These are phyloP conservation scores for Prunus fruticosa DNA, from an alignment of 306 rosid species.

Conservation along the genomic window DNA sequence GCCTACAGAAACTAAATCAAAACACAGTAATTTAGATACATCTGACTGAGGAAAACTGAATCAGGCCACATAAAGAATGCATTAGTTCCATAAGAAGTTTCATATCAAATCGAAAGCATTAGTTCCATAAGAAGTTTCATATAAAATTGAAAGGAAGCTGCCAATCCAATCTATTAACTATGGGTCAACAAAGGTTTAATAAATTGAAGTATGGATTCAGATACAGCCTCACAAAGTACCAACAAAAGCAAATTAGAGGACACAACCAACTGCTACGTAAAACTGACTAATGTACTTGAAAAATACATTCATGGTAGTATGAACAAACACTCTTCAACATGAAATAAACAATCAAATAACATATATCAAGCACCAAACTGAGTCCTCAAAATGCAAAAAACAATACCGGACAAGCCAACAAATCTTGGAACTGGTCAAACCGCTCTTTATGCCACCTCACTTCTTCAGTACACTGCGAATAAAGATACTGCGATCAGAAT, in stretches of 20 bases:
- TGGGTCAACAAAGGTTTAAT: not conserved
- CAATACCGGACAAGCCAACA: conserved; percentile 23
- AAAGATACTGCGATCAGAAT: conserved; percentile 9
- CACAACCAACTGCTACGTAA: not conserved
- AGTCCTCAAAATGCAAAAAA: conserved; percentile 19
- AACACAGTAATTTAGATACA: too few species aligned
- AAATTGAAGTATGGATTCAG: not conserved
- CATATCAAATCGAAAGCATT: not conserved
- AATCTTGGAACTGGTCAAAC: conserved; percentile 16
- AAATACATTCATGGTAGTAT: conserved; percentile 11
- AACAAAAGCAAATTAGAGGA: not conserved
- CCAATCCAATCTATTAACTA: not conserved
- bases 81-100: not conserved
- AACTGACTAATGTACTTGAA: not conserved
- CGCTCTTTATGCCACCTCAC: conserved; percentile 38
- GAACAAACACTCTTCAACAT: conserved; percentile 16
- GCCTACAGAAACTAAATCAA: too few species aligned
- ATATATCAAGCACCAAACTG: conserved; percentile 20
- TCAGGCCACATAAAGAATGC: not conserved
- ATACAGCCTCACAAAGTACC: not conserved
- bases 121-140: not conserved
- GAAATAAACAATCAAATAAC: conserved; percentile 15
- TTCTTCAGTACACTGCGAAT: conserved; percentile 86
- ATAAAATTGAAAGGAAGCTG: not conserved
- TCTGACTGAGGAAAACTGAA: not conserved